These are phyloP conservation scores for Vitis vinifera DNA, from an alignment of 164 flowering plant genomes.

Conservation along the genomic window DNA sequence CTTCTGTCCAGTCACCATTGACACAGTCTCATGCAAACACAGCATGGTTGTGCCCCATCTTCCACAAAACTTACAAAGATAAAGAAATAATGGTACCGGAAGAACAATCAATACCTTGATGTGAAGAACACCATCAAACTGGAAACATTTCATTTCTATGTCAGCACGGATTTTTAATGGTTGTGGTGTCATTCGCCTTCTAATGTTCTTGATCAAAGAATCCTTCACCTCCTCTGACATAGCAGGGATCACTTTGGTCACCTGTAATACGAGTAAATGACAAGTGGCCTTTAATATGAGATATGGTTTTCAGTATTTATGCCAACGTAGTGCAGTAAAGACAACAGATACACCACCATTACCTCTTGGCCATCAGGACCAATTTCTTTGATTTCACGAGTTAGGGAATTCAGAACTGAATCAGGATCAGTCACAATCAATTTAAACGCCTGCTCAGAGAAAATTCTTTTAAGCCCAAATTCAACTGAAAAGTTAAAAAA, in stretches of 20 bases:
- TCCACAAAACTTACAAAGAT: not conserved
- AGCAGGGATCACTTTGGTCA: conserved; percentile 61
- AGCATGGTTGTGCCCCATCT: no score
- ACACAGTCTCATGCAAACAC: no score
- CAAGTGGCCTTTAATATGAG: not conserved
- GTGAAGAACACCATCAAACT: conserved; percentile 98
- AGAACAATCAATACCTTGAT: conserved; percentile 60
- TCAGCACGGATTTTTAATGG: conserved; percentile 93
- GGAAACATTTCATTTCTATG: conserved; percentile 94
- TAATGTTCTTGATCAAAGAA: conserved; percentile 52
- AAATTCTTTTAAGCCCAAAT: not conserved
- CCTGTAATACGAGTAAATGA: conserved; percentile 24
- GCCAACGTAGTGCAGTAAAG: conserved; percentile 1
- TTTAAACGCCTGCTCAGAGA: conserved; percentile 57
- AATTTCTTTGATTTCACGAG: conserved; percentile 67
- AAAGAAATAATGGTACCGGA: not conserved
- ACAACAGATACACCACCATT: conserved; percentile 13
- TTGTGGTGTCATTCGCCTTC: conserved; percentile 96
- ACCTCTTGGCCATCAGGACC: conserved; percentile 81
- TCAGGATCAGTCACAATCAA: conserved; percentile 63
- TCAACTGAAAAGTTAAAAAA: not conserved
- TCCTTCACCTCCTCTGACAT: conserved; percentile 14
- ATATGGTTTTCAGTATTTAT: not conserved
- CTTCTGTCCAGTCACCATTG: no score
- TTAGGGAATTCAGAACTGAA: conserved; percentile 52